Evolutionary conservation across 331 rosid genomes (phyloP), one percentile per base, ranked within the genome.

Genomic region (Acacia pycnantha): DNA sequence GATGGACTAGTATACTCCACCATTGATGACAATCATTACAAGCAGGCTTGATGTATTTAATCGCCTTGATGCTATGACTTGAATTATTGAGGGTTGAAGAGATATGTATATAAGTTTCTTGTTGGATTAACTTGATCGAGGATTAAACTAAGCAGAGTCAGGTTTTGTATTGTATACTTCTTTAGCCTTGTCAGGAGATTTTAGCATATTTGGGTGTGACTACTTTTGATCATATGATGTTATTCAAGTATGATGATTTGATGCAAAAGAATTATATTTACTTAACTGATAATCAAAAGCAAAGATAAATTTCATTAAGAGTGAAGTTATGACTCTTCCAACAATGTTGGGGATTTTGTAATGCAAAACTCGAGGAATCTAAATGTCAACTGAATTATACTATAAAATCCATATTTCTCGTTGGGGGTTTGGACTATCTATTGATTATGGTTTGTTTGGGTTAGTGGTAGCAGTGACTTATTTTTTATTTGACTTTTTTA

Each of bases 1-100:
- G 99, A 96, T 35, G 99, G 99, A 72, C 27, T 86, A 26, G 87
- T 94, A 62, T 96, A 94, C 89, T 92, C 98, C 77, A 96, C 99
- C 76, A 88, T 89, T 21, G 99, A 96, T 77, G 99, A 96, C 76
- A 87, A 79, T 87, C 99, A 96, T 81, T 96, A 83, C 92, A 96
- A 96, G 86, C 86, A 89, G 81, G 93, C 97, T 79, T 87, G 89
- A 87, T 78, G 80, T 70, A 59, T 85, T 53, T 48, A 71, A 44
- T 27, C 35, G 43, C 41, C 73, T 82, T 37, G 73, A 69, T 64
- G 56, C 33, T 12, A 71, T 51, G 80, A 76, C 70, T 50, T 61
- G 41, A 31, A 70, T 61, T 41, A 19, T 26, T 18, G 46, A 35
- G 77, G 84, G 67, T 73, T 75, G 73, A 33, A 62, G 46, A 62